Evolutionary conservation across 2,329 filamentous ascomycete genomes (phyloP), one percentile per base, ranked within the genome.

Genomic region (Pseudogymnoascus sp.): DNA sequence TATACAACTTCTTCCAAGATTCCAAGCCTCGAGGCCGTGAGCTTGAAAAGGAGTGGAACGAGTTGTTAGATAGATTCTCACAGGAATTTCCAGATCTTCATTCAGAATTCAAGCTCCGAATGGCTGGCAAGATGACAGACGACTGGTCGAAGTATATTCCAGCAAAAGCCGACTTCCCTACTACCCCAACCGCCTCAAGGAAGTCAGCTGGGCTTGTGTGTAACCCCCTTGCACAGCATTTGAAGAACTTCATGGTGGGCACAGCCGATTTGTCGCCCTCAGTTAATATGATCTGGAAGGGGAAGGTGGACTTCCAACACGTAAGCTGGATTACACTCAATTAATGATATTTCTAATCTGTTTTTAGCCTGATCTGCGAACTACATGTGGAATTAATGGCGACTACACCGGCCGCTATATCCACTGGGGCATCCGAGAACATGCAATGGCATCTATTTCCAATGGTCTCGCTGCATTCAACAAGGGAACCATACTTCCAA

Each of bases 361-460:
- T 21, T 21, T 2, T 2, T 37, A 77, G 69, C 76, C 75, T 10
- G 71, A 72, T 29, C 68, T 76, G 14, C 71, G 66, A 60, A 77
- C 76, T 0, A 65, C 71, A 2, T 80, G 78, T 64, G 80, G 81
- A 6, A 78, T 81, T 67, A 81, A 81, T 65, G 85, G 84, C 43
- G 74, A 80, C 71, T 81, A 80, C 65, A 68, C 74, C 0, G 82
- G 83, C 2, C 78, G 83, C 1, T 85, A 83, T 66, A 80, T 86
- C 65, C 83, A 83, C 70, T 86, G 78, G 69, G 83, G 83, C 39
- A 80, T 86, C 61, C 80, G 83, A 4, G 83, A 86, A 66, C 83
- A 86, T 68, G 83, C 83, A 62, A 87, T 87, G 84, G 78, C 77
- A 2, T 73, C 79, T 31, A 80, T 84, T 23, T 78, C 79, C 6